Evolutionary conservation across 495 filamentous ascomycete genomes (phyloP).

Genomic region (Annulohypoxylon moriforme): DNA sequence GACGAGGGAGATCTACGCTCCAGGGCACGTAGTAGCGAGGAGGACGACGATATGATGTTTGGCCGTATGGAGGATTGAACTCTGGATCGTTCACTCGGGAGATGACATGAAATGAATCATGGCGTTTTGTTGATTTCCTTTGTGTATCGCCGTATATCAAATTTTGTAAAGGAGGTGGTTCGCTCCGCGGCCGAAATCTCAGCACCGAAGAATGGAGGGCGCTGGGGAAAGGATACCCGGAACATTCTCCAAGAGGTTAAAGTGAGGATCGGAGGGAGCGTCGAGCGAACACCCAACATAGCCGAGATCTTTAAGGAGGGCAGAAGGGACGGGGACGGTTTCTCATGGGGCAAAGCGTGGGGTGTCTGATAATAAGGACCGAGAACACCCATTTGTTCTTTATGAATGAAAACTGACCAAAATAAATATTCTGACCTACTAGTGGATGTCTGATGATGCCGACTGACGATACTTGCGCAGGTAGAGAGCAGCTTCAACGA

Average conservation of each 20-base stretch:
- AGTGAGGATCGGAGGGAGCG: conserved; percentile 68
- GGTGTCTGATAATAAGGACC: conserved; percentile 34
- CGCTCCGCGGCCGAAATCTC: conserved; percentile 66
- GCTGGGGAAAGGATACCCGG: conserved; percentile 32
- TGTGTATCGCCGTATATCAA: conserved; percentile 62
- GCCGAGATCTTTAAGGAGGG: conserved; percentile 35
- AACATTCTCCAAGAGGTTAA: conserved; percentile 67
- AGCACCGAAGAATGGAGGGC: conserved; percentile 68
- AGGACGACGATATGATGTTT: conserved; percentile 91
- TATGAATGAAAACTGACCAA: conserved; percentile 43
- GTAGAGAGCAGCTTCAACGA: neutral
- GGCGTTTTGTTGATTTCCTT: conserved; percentile 52
- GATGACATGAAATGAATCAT: conserved; percentile 45
- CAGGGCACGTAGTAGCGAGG: conserved; percentile 79
- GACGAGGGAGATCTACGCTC: conserved; percentile 78
- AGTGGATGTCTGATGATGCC: conserved; percentile 4
- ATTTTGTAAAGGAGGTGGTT: conserved; percentile 57
- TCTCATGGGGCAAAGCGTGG: conserved; percentile 36
- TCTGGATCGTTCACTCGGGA: conserved; percentile 25
- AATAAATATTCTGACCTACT: conserved; percentile 29
- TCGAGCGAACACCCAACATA: conserved; percentile 62
- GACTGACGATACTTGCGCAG: conserved; percentile 3
- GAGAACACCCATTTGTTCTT: conserved; percentile 46
- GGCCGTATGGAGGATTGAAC: conserved; percentile 92
- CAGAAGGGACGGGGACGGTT: conserved; percentile 2